Evolutionary conservation across 2,329 filamentous ascomycete genomes (phyloP).

Genomic region (Hypoxylon sp.): DNA sequence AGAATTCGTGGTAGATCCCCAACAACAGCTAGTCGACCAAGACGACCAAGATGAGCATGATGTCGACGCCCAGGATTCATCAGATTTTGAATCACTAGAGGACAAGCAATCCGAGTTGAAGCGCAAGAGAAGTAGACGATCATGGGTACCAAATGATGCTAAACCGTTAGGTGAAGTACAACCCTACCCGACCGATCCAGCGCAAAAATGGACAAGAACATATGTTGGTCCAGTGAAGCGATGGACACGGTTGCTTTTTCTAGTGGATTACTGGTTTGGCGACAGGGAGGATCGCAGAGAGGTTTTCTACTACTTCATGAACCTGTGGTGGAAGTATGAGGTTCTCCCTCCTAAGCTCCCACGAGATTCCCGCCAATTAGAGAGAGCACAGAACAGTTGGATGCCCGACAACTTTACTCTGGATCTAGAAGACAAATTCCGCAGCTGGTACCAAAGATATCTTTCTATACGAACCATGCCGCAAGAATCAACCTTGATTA

Average conservation of each 20-base stretch:
- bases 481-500: conserved; percentile 46
- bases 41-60: conserved; percentile 36
- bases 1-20: conserved; percentile 47
- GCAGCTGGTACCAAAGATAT: conserved; percentile 47
- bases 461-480: conserved; percentile 35
- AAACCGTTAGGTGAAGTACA: conserved; percentile 47
- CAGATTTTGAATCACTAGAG: conserved; percentile 31
- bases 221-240: conserved; percentile 54
- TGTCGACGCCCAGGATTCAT: conserved; percentile 28
- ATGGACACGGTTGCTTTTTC: conserved; percentile 52
- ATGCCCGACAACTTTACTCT: conserved; percentile 47
- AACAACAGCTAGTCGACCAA: conserved; percentile 27
- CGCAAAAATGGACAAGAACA: conserved; percentile 54
- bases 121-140: conserved; percentile 43
- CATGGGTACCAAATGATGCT: conserved; percentile 32
- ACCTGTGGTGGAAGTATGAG: conserved; percentile 52
- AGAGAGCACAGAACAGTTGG: conserved; percentile 50
- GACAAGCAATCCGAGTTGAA: conserved; percentile 20
- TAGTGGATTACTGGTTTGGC: conserved; percentile 53
- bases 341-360: conserved; percentile 52
- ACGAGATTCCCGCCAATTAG: conserved; percentile 37
- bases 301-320: conserved; percentile 48
- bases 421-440: conserved; percentile 45
- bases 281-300: conserved; percentile 47
- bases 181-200: conserved; percentile 53